phyloP scores from a whole-genome alignment of 2,329 filamentous ascomycete species.

The Penicillium janthinellum region DNA sequence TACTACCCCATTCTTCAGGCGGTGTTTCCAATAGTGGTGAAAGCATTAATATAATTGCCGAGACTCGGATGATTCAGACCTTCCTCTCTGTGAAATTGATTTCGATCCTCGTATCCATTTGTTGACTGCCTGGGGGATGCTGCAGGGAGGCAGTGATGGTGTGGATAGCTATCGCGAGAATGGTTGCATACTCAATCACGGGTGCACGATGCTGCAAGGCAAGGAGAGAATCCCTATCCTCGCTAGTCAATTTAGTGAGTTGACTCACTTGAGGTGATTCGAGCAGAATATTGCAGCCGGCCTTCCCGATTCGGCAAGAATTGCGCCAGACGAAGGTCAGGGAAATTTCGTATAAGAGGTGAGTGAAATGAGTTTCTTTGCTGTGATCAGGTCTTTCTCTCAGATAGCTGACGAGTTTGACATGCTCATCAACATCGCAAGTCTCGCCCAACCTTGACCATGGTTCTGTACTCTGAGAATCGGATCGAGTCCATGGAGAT shows the following conservation, averaged over 20 bases:
- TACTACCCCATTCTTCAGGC: background rate
- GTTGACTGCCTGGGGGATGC: background rate
- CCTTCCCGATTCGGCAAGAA: background rate
- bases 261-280: background rate
- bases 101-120: no score
- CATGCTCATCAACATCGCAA: background rate
- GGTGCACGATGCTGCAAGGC: background rate
- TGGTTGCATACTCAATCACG: background rate
- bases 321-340: background rate
- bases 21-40: slow-evolving; percentile 19
- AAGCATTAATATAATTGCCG: slow-evolving; percentile 29
- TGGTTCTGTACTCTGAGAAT: background rate
- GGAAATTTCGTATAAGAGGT: background rate
- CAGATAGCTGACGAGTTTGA: background rate
- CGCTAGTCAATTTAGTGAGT: background rate
- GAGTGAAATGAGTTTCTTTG: background rate
- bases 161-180: background rate
- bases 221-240: background rate
- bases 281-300: background rate
- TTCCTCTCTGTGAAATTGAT: background rate
- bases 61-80: slow-evolving; percentile 19
- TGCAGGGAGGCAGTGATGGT: background rate
- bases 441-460: background rate
- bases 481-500: background rate
- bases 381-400: no score